Evolutionary conservation across 805 yeast genomes (phyloP), one percentile per base, ranked within the genome.

Genomic region (Candida berthetii): DNA sequence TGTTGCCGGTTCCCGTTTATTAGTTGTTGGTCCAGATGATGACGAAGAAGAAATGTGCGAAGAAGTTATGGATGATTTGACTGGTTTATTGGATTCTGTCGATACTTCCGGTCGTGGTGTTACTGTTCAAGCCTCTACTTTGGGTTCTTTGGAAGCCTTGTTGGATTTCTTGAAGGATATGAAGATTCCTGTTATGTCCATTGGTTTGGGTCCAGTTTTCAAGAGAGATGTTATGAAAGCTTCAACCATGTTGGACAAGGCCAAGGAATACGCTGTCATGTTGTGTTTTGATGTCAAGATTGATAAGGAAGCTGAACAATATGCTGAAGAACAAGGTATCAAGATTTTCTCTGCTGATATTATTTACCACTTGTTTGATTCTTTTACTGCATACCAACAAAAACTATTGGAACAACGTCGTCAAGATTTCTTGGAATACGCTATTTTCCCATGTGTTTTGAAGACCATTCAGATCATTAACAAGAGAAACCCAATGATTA

Each of bases 161-260:
- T 76, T 93, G 49, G 98, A 91, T 66, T 93, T 93, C 87, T 77
- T 93, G 64, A 91, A 91, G 68, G 96, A 87, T 57, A 87, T 90
- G 97, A 93, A 93, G 76, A 93, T 93, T 65, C 99, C 99, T 17
- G 99, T 93, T 31, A 89, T 91, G 96, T 85, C 96, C 29, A 90
- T 93, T 60, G 96, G 97, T 41, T 75, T 93, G 61, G 99, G 99
- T 57, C 99, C 99, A 41, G 99, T 93, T 32, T 93, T 69, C 73
- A 93, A 91, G 71, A 84, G 97, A 70, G 99, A 93, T 71, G 96
- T 93, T 37, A 93, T 93, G 95, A 87, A 89, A 62, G 96, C 97
- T 10, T 76, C 90, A 20, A 82, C 99, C 1, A 93, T 93, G 99
- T 74, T 93, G 61, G 99, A 93, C 49, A 89, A 84, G 65, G 97